phyloP scores from a whole-genome alignment of 331 rosid genomes.

The Erythrophleum ivorense region DNA sequence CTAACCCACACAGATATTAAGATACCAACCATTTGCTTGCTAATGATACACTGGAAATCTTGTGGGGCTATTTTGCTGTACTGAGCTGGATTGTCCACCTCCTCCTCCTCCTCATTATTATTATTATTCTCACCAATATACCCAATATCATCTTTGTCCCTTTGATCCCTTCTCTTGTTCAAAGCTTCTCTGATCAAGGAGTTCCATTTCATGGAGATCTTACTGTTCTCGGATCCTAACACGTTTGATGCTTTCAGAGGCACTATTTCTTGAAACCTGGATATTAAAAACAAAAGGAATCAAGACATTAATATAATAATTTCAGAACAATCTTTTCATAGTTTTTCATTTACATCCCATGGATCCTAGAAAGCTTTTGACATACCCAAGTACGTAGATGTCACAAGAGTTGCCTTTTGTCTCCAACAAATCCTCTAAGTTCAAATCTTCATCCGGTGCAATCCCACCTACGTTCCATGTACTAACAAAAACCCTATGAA shows the following conservation, averaged over 20 bases:
- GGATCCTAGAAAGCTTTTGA: not conserved
- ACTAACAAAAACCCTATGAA: conserved; percentile 66
- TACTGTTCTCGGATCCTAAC: conserved; percentile 62
- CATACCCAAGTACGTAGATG: conserved; percentile 80
- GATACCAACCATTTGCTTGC: conserved; percentile 92
- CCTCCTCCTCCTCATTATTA: not conserved
- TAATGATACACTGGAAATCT: conserved; percentile 68
- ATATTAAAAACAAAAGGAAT: not conserved
- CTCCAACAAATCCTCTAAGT: conserved; percentile 65
- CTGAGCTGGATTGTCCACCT: not conserved
- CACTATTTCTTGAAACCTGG: conserved; percentile 85
- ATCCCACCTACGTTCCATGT: conserved; percentile 92
- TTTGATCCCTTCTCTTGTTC: conserved; percentile 46
- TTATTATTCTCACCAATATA: not conserved
- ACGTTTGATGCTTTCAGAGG: conserved; percentile 77
- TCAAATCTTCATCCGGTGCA: conserved; percentile 69
- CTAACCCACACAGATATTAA: conserved; percentile 75
- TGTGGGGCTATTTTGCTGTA: conserved; percentile 33
- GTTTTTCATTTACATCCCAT: not conserved
- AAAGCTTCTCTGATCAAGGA: conserved; percentile 62
- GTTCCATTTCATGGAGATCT: conserved; percentile 69
- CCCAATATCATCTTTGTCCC: not conserved
- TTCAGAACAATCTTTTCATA: not conserved
- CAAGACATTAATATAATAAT: not conserved
- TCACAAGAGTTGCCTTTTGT: conserved; percentile 55